phyloP scores from a whole-genome alignment of 1,284 basidiomycete genomes.

The Cryptococcus sp. region DNA sequence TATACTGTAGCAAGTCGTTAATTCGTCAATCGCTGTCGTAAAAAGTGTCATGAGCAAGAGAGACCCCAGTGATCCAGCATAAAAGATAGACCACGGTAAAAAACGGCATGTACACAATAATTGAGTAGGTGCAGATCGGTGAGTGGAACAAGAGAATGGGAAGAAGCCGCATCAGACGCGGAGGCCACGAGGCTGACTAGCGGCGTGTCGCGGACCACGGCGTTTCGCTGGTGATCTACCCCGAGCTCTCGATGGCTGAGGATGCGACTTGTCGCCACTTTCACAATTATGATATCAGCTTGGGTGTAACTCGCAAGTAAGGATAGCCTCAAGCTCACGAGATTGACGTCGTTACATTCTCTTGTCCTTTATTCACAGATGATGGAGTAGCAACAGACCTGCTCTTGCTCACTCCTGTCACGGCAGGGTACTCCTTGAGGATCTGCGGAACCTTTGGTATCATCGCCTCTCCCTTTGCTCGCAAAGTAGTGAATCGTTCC shows the following conservation, averaged over 20 bases:
- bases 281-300: too few relatives aligned
- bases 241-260: background rate
- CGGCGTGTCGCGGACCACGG: slow-evolving; percentile 15
- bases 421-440: background rate
- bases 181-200: slow-evolving; percentile 17
- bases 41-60: too few relatives aligned
- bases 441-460: background rate
- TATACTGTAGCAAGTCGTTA: too few relatives aligned
- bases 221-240: slow-evolving; percentile 10
- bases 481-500: slow-evolving; percentile 20
- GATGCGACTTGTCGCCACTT: background rate
- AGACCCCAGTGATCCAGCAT: too few relatives aligned
- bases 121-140: too few relatives aligned
- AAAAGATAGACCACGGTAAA: too few relatives aligned
- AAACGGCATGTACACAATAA: too few relatives aligned
- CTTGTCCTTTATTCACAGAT: slow-evolving; percentile 1
- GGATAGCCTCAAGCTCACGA: background rate
- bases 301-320: too few relatives aligned
- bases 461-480: background rate
- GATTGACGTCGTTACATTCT: background rate
- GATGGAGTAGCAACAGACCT: background rate
- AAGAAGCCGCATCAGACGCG: slow-evolving; percentile 3
- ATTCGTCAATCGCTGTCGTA: too few relatives aligned
- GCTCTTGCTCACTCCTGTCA: too few relatives aligned
- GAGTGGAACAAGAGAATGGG: too few relatives aligned